A percentile compares a stretch with the other conserved stretches of the same genome.
Conservation (phyloP, 495 filamentous ascomycete species). For the Immersiella caudata region DNA sequence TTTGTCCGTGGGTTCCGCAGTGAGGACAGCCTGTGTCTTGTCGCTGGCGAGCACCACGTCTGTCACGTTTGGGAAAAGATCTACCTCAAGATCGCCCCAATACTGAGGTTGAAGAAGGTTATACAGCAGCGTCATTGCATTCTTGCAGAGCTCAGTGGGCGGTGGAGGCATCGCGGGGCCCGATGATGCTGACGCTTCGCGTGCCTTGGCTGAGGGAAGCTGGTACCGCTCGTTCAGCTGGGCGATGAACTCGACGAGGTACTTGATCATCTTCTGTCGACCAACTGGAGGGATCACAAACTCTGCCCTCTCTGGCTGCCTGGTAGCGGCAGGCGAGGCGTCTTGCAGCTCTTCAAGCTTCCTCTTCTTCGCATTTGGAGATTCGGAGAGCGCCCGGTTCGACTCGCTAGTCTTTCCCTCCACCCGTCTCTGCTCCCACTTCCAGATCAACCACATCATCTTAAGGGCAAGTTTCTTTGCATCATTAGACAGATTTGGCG, state of each 20-base stretch:
- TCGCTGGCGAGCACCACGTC: slow-evolving; percentile 78
- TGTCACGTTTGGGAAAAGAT: slow-evolving; percentile 86
- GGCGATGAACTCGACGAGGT: slow-evolving; percentile 91
- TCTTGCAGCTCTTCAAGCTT: slow-evolving; percentile 62
- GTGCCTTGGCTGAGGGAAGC: slow-evolving; percentile 67
- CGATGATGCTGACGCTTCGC: slow-evolving; percentile 53
- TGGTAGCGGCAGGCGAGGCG: slow-evolving; percentile 53
- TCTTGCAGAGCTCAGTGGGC: slow-evolving; percentile 77
- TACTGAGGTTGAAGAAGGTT: slow-evolving; percentile 84
- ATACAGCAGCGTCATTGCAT: slow-evolving; percentile 78
- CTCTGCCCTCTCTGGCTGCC: slow-evolving; percentile 61
- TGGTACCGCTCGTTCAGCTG: slow-evolving; percentile 81
- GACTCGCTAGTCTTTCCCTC: slow-evolving; percentile 52
- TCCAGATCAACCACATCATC: slow-evolving; percentile 84
- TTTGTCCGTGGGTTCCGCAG: slow-evolving; percentile 78
- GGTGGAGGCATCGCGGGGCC: slow-evolving; percentile 53
- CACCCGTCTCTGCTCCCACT: slow-evolving; percentile 85
- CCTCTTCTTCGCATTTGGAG: slow-evolving; percentile 74
- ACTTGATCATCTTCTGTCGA: slow-evolving; percentile 80
- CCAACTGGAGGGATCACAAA: slow-evolving; percentile 68
- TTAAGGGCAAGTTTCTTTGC: slow-evolving; percentile 90
- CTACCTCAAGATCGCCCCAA: slow-evolving; percentile 91
- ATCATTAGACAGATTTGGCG: slow-evolving; percentile 86
- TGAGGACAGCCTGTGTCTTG: slow-evolving; percentile 68
- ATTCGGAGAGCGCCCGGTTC: slow-evolving; percentile 59